Base-by-base conservation (phyloP, 139 green algal species). In the Protoeuglena noctilucae region DNA sequence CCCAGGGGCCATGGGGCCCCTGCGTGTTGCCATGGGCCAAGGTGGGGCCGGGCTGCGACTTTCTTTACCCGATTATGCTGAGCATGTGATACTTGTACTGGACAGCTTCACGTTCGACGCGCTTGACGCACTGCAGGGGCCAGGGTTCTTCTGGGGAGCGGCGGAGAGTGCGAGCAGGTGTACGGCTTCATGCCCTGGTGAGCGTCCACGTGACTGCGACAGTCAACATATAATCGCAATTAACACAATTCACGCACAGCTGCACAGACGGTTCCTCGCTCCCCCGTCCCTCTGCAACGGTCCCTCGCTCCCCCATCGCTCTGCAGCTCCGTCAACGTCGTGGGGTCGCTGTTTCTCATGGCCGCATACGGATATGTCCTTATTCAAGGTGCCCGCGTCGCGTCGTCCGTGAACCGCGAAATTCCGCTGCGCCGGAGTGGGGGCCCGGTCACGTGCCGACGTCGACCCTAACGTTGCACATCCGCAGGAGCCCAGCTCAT, bases 111-210 rank as follows among this genome's bases (percentile, higher is more conserved):
- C n/a, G n/a, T n/a, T n/a, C n/a, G n/a, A n/a, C n/a, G n/a, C n/a
- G n/a, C n/a, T n/a, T n/a, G n/a, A n/a, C n/a, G n/a, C n/a, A n/a
- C n/a, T n/a, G n/a, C n/a, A n/a, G n/a, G n/a, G n/a, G n/a, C n/a
- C n/a, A n/a, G n/a, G n/a, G n/a, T n/a, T n/a, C n/a, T n/a, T n/a
- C n/a, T n/a, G n/a, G n/a, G n/a, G n/a, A n/a, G n/a, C n/a, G n/a
- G n/a, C n/a, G n/a, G n/a, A n/a, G 22, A 6, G 7, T 72, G 65
- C 40, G 51, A 73, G 23, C 61, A 74, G 43, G 30, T 46, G 12
- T 76, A 73, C 39, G 68, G 68, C 19, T 28, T 76, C 26, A 39
- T 76, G 45, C 68, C 68, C 16, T 76, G 68, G 51, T 69, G 2
- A 60, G 34, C 2, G 9, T 17, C 4, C 26, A 3, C 51, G 4